phyloP scores from a whole-genome alignment of 1,139 yeast species.

The Debaryomycetaceae sp. region DNA sequence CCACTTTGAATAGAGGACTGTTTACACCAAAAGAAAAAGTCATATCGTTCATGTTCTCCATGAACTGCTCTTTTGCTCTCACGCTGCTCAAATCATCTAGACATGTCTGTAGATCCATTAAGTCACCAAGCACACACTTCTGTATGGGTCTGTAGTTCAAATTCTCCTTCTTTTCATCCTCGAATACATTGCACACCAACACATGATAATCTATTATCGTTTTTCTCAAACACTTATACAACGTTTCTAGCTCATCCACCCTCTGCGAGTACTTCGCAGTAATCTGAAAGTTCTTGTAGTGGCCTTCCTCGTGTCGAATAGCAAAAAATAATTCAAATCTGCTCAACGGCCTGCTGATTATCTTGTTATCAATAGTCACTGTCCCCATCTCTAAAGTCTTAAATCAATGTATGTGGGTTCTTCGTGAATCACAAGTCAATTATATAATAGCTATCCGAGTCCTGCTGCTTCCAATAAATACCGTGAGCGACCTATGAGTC shows the following conservation, averaged over 20 bases:
- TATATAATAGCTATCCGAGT: no score
- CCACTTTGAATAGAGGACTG: slow-evolving; percentile 29
- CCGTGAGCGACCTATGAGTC: no score
- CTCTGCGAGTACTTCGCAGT: slow-evolving; percentile 30
- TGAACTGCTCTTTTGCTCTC: slow-evolving; percentile 22
- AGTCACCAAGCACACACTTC: slow-evolving; percentile 19
- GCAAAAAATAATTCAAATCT: slow-evolving; percentile 35
- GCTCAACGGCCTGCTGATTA: slow-evolving; percentile 24
- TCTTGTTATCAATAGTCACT: background rate
- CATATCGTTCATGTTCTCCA: slow-evolving; percentile 22
- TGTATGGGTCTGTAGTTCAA: slow-evolving; percentile 23
- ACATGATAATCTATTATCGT: slow-evolving; percentile 34
- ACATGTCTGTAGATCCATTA: slow-evolving; percentile 16
- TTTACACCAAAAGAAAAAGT: slow-evolving; percentile 22
- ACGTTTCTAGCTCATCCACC: slow-evolving; percentile 13
- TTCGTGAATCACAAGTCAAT: no score
- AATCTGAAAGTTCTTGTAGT: slow-evolving; percentile 32
- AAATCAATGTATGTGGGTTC: no score
- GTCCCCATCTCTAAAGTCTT: background rate
- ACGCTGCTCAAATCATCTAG: slow-evolving; percentile 14
- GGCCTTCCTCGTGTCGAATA: slow-evolving; percentile 26
- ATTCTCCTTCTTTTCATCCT: slow-evolving; percentile 9
- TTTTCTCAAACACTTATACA: slow-evolving; percentile 29
- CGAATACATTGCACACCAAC: slow-evolving; percentile 29
- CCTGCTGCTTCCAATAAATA: no score